Conservation (phyloP, 768 basidiomycete species). For the Tylopilus plumbeoviolaceoides region DNA sequence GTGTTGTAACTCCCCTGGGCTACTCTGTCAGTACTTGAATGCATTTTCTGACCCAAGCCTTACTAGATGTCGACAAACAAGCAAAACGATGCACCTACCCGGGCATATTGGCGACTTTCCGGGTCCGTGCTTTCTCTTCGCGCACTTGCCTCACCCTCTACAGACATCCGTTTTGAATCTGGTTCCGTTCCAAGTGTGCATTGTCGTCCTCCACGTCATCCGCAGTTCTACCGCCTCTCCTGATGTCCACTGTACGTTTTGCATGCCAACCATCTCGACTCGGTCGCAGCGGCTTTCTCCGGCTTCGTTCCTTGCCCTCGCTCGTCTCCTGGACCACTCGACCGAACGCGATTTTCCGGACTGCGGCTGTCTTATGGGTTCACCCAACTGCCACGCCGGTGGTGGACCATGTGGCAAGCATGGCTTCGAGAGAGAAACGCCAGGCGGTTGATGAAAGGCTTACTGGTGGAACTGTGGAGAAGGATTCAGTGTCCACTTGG, state of each 20-base stretch:
- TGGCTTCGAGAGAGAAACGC: background rate
- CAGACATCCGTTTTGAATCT: background rate
- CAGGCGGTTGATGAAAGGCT: background rate
- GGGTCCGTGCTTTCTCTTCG: slow-evolving; percentile 5
- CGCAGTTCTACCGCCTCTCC: background rate
- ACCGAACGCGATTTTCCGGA: background rate
- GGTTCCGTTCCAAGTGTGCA: background rate
- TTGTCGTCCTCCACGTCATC: slow-evolving; percentile 3
- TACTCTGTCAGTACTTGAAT: slow-evolving; percentile 1
- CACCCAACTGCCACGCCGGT: background rate
- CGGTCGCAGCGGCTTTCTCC: slow-evolving; percentile 4
- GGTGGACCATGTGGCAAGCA: background rate
- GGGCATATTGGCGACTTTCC: background rate
- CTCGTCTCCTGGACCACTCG: background rate
- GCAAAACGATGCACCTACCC: slow-evolving; percentile 4
- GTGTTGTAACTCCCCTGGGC: background rate
- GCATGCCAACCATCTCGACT: slow-evolving; percentile 1
- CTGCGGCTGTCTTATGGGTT: background rate
- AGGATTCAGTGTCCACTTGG: background rate
- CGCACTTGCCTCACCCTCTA: background rate
- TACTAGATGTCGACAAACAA: background rate
- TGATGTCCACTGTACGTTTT: background rate
- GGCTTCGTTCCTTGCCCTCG: background rate
- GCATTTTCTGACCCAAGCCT: background rate
- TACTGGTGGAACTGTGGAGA: background rate